These are phyloP conservation scores for Bodo saltans DNA, from an alignment of 78 protist species.

Conservation along the genomic window DNA sequence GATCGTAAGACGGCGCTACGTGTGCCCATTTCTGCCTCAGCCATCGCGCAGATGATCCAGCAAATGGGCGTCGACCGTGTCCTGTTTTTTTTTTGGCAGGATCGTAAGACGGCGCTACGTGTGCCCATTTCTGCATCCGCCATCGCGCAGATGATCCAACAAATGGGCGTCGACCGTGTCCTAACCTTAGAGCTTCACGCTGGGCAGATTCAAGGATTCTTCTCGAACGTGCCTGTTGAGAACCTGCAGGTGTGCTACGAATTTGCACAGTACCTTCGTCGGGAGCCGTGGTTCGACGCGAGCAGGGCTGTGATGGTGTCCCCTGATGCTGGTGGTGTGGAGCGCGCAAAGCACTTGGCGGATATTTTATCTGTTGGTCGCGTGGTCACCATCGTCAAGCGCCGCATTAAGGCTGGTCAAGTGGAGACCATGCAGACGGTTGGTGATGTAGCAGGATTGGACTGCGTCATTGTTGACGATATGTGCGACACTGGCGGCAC, in stretches of 20 bases:
- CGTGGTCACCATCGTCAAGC: conserved; percentile 41
- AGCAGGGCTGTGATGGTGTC: conserved; percentile 22
- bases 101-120: conserved; percentile 67
- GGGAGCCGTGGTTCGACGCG: neutral
- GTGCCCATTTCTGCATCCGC: conserved; percentile 75
- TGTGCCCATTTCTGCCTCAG: conserved; percentile 73
- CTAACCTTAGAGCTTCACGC: conserved; percentile 72
- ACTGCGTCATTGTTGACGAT: conserved; percentile 58
- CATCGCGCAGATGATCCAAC: conserved; percentile 44
- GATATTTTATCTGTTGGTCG: neutral
- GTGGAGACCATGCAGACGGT: conserved; percentile 28
- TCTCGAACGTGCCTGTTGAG: conserved; percentile 50
- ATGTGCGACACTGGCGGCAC: conserved; percentile 61
- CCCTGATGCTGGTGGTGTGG: conserved; percentile 55
- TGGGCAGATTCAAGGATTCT: conserved; percentile 81
- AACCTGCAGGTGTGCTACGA: conserved; percentile 29
- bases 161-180: conserved; percentile 68
- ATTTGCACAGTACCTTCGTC: neutral
- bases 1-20: conserved; percentile 62
- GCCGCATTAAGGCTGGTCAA: neutral
- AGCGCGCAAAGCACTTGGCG: conserved; percentile 25
- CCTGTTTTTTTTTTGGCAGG: conserved; percentile 65
- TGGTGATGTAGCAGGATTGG: conserved; percentile 34
- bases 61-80: conserved; percentile 63
- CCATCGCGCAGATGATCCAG: conserved; percentile 50